Conservation (phyloP, 2,329 filamentous ascomycete genomes). For the Fusarium coicis region DNA sequence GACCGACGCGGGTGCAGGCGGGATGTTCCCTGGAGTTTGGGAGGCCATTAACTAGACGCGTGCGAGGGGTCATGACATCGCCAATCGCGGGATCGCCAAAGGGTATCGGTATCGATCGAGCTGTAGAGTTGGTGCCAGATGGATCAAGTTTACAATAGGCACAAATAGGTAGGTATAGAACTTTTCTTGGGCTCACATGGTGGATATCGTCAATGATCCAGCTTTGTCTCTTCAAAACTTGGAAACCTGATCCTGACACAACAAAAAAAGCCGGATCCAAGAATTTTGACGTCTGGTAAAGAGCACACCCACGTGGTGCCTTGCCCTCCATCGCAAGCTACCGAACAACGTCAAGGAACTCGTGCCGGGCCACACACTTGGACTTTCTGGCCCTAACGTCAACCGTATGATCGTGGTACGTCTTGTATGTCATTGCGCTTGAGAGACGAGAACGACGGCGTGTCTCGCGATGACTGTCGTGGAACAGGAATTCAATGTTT, state of each 20-base stretch:
- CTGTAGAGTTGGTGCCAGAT: constrained; percentile 13
- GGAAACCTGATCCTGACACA: constrained; percentile 21
- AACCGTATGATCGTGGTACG: constrained; percentile 45
- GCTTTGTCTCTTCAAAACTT: constrained; percentile 8
- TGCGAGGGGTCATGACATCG: constrained; percentile 37
- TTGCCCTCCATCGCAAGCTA: constrained; percentile 33
- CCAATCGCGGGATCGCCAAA: constrained; percentile 40
- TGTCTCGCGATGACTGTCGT: constrained; percentile 3
- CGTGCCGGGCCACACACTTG: constrained; percentile 19
- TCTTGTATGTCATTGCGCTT: constrained; percentile 31
- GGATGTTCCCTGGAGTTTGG: constrained; percentile 33
- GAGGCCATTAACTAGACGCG: constrained; percentile 11
- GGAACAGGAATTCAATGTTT: constrained; percentile 8
- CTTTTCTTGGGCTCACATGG: constrained; percentile 23
- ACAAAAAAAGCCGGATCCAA: constrained; percentile 18
- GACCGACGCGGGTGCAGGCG: constrained; percentile 33
- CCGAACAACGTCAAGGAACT: constrained; percentile 23
- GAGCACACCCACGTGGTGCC: constrained; percentile 40
- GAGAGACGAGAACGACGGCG: not conserved
- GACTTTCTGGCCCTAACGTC: constrained; percentile 9
- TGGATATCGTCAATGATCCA: constrained; percentile 30
- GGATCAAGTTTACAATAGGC: constrained; percentile 10
- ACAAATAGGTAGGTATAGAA: not conserved
- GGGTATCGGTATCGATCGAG: constrained; percentile 29
- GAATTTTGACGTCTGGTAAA: constrained; percentile 24